These are phyloP conservation scores for Ilex aquifolium DNA, from an alignment of 257 asterid species.

Conservation along the genomic window DNA sequence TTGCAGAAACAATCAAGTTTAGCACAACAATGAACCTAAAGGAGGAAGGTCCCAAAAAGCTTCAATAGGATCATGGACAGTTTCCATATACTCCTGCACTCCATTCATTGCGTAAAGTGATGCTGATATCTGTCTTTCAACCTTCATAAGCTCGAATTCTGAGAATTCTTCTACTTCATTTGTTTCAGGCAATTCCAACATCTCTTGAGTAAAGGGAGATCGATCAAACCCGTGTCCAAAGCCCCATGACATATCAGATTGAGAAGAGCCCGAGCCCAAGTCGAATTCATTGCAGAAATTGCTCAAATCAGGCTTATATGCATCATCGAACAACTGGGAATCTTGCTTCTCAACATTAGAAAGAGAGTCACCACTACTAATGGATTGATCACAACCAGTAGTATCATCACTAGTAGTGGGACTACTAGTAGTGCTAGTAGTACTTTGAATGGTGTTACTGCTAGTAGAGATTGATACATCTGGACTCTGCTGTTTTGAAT, in stretches of 20 bases:
- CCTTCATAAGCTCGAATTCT: constrained; percentile 14
- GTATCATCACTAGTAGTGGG: too few species aligned
- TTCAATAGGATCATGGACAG: constrained; percentile 7
- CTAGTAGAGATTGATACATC: too few species aligned
- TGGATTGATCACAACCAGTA: too few species aligned
- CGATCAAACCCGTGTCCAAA: constrained; percentile 10
- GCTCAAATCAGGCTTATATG: constrained; percentile 57
- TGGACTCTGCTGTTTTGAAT: too few species aligned
- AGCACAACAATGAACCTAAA: constrained; percentile 11
- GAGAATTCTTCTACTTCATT: constrained; percentile 4
- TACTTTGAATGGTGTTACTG: too few species aligned
- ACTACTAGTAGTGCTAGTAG: too few species aligned
- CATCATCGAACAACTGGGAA: constrained; percentile 23
- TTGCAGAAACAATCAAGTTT: not conserved
- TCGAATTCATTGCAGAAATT: constrained; percentile 20
- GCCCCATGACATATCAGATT: constrained; percentile 16
- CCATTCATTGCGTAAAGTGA: constrained; percentile 12
- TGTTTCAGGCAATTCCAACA: constrained; percentile 17
- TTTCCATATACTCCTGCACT: constrained; percentile 13
- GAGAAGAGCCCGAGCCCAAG: constrained; percentile 12
- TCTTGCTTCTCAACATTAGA: constrained; percentile 9
- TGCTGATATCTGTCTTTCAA: constrained; percentile 14
- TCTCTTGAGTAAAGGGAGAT: constrained; percentile 21
- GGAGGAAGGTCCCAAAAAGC: constrained; percentile 14
- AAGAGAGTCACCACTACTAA: constrained; percentile 8